Conservation (phyloP, 257 asterid species). For the Gentiana straminea region DNA sequence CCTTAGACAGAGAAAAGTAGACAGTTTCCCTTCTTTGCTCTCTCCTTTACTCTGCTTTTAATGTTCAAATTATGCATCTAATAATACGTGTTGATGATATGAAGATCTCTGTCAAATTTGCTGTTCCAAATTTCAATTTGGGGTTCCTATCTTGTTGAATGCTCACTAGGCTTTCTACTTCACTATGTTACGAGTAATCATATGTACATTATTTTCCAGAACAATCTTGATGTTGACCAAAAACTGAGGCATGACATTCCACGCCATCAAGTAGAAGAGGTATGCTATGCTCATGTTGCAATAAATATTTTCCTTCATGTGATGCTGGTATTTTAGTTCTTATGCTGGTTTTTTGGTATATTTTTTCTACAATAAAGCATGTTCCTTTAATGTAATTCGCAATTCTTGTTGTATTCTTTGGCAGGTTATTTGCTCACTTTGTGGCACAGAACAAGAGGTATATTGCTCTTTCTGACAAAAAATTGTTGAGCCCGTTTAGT, state of each 20-base stretch:
- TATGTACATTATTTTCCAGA: conserved; percentile 24
- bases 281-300: conserved; percentile 4
- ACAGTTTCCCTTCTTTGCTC: too few species aligned
- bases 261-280: conserved; percentile 68
- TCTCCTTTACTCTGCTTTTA: too few species aligned
- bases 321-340: background rate
- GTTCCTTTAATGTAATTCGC: conserved; percentile 5
- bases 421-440: conserved; percentile 78
- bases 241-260: conserved; percentile 72
- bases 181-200: background rate
- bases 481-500: too few species aligned
- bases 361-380: background rate
- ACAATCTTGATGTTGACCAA: conserved; percentile 39
- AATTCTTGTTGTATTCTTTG: conserved; percentile 6
- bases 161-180: too few species aligned
- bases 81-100: too few species aligned
- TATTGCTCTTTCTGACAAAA: conserved; percentile 6
- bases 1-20: too few species aligned
- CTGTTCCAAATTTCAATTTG: too few species aligned
- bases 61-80: too few species aligned
- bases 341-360: background rate
- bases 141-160: too few species aligned
- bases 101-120: too few species aligned
- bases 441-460: conserved; percentile 88
- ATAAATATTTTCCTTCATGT: conserved; percentile 1